Base-by-base conservation (phyloP, 1,284 basidiomycete species). In the Schizopora paradoxa region DNA sequence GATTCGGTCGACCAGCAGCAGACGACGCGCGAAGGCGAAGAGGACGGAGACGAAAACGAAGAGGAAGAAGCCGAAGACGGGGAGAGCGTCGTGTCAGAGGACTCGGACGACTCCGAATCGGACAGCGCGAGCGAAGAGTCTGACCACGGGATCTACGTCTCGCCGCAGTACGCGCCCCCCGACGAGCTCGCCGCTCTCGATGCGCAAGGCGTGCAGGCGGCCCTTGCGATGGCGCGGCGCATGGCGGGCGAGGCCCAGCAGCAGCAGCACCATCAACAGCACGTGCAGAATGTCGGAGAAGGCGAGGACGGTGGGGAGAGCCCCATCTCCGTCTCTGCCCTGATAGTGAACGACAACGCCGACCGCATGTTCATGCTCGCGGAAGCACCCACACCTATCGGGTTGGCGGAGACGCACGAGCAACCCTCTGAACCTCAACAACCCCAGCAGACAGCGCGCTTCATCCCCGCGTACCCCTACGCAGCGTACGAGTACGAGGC, bases 101-200 rank as follows among this genome's bases (percentile, higher is more conserved):
- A n/a, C n/a, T n/a, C n/a, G n/a, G 46, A 43, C 3, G 28, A 32
- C 19, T 29, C 32, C 4, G 45, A 41, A 19, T 35, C 38, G 19
- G 31, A 28, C 18, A 43, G 28, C 8, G 41, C 41, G 21, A 44
- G 35, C 25, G n/a, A n/a, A n/a, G n/a, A n/a, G n/a, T n/a, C n/a
- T n/a, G 47, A 48, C 10, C 42, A 41, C 21, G 47, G 47, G 36
- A 49, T 49, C 25, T 49, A 49, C 25, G 38, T 49, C 28, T 49
- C 47, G 21, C 47, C 47, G 6, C 32, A 31, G 21, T 37, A 37
- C 33, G 26, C 41, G 11, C 31, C 46, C 10, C 46, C 46, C 4
- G 46, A 48, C 3, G 39, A 37, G 7, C 39, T 40, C 16, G 41
- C 34, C 5, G 46, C 42, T 28, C 35, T 36, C 14, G 46, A 48